phyloP scores from a whole-genome alignment of 768 basidiomycete species.

The Pisolithus tinctorius region DNA sequence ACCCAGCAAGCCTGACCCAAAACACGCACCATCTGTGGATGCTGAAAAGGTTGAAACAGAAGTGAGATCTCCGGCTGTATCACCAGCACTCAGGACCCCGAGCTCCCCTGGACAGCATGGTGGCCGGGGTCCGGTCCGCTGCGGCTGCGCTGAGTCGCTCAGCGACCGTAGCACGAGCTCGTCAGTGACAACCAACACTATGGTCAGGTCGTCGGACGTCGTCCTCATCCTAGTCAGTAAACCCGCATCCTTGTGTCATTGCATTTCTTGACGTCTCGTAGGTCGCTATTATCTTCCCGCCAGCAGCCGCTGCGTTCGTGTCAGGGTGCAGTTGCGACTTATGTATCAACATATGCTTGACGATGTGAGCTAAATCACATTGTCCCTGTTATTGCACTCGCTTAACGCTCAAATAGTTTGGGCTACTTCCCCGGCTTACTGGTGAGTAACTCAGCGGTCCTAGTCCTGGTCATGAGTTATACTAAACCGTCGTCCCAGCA shows the following conservation, averaged over 20 bases:
- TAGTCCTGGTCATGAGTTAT: neutral
- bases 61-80: neutral
- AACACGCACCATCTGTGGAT: conserved; percentile 18
- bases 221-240: conserved; percentile 65
- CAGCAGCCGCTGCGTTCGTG: conserved; percentile 70
- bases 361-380: conserved; percentile 47
- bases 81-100: neutral
- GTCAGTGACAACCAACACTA: conserved; percentile 10
- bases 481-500: conserved; percentile 35
- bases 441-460: conserved; percentile 23
- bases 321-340: conserved; percentile 84
- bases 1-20: neutral
- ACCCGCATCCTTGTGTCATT: neutral
- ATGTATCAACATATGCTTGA: conserved; percentile 76
- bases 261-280: conserved; percentile 18
- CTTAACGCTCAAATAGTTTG: conserved; percentile 36
- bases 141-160: conserved; percentile 10
- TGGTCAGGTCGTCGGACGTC: conserved; percentile 64
- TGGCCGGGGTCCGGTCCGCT: conserved; percentile 16
- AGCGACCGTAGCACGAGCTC: neutral
- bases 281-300: conserved; percentile 78
- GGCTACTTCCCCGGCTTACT: conserved; percentile 69
- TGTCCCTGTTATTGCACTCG: neutral
- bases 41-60: neutral
- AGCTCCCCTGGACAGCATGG: neutral